These are phyloP conservation scores for Hordeum vulgare DNA, from an alignment of 176 grass and related monocot species.

Conservation along the genomic window DNA sequence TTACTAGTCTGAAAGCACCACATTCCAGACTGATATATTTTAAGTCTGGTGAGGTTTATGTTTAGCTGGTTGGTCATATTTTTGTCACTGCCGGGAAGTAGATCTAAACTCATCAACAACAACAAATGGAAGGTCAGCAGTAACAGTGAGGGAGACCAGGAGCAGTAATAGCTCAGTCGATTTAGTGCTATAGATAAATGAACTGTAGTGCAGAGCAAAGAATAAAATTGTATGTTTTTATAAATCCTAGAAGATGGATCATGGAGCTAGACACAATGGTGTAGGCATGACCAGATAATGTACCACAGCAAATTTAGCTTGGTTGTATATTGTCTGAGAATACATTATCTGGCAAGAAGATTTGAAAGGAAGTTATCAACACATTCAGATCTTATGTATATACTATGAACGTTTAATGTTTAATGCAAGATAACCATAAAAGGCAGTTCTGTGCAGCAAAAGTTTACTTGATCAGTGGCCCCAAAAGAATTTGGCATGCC, in stretches of 20 bases:
- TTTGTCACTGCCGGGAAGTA: background rate
- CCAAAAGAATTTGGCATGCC: constrained; percentile 48
- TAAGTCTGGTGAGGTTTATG: background rate
- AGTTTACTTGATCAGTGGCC: constrained; percentile 51
- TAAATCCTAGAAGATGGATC: background rate
- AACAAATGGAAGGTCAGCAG: constrained; percentile 11
- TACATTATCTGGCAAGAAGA: background rate
- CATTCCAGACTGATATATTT: background rate
- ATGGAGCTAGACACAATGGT: background rate
- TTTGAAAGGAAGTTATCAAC: background rate
- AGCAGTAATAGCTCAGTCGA: background rate
- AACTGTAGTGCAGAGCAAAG: background rate
- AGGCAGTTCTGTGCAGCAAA: background rate
- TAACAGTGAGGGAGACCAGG: background rate
- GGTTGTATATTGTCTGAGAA: background rate
- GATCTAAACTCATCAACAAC: background rate
- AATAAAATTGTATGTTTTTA: background rate
- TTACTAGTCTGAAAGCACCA: background rate
- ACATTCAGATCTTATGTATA: background rate
- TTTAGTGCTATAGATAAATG: background rate
- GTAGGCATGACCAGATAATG: background rate
- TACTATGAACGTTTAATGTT: background rate
- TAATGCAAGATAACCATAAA: constrained; percentile 12
- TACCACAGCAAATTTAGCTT: background rate
- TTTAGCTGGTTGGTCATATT: background rate